Conservation (phyloP, 2,329 filamentous ascomycete species). For the Sordariomycetes sp. region DNA sequence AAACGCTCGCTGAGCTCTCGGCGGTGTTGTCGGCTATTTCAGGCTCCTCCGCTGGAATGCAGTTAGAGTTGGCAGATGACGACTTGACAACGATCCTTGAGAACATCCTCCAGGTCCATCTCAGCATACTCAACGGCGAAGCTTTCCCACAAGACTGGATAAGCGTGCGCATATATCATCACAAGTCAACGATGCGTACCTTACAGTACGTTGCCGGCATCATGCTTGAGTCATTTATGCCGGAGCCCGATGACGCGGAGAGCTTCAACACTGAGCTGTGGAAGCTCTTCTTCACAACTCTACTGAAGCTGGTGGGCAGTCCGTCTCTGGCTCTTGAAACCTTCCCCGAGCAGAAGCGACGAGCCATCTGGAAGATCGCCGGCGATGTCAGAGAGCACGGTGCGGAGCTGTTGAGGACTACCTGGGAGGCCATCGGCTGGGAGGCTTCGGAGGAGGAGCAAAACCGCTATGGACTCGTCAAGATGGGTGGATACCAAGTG, state of each 20-base stretch:
- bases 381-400: conserved; percentile 91
- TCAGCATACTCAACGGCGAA: conserved; percentile 81
- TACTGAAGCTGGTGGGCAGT: conserved; percentile 84
- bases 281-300: conserved; percentile 84
- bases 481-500: conserved; percentile 93
- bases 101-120: conserved; percentile 73
- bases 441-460: conserved; percentile 77
- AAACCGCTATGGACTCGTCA: conserved; percentile 65
- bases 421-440: conserved; percentile 97
- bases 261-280: conserved; percentile 88
- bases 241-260: conserved; percentile 84
- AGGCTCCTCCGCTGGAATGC: conserved; percentile 60
- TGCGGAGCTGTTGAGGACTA: conserved; percentile 72
- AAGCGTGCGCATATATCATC: conserved; percentile 86
- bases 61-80: conserved; percentile 64
- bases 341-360: conserved; percentile 90
- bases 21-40: conserved; percentile 78
- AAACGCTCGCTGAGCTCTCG: conserved; percentile 80
- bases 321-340: conserved; percentile 85
- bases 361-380: conserved; percentile 97
- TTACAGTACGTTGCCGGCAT: conserved; percentile 75
- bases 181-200: conserved; percentile 79
- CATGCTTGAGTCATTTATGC: conserved; percentile 74
- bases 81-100: conserved; percentile 69
- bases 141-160: conserved; percentile 87